Conservation (phyloP, 2,329 filamentous ascomycete genomes). For the Shiraia bambusicola region DNA sequence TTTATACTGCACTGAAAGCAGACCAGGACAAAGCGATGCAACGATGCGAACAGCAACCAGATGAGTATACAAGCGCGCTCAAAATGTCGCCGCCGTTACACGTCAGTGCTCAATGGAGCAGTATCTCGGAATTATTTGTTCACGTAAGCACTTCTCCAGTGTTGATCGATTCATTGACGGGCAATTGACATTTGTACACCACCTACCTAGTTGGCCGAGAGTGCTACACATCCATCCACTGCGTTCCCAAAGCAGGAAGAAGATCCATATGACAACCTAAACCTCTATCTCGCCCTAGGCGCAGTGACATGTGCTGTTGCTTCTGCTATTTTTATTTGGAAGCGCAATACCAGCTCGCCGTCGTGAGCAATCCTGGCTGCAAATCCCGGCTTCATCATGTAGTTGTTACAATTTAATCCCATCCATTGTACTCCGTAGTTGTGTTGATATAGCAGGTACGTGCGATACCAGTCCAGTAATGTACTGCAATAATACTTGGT, state of each 20-base stretch:
- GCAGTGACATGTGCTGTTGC: slow-evolving; percentile 64
- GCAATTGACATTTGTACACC: neutral
- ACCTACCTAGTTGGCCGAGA: slow-evolving; percentile 85
- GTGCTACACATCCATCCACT: slow-evolving; percentile 83
- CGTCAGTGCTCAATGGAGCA: slow-evolving; percentile 91
- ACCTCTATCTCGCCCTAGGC: slow-evolving; percentile 80
- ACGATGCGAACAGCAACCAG: slow-evolving; percentile 81
- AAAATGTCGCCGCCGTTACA: slow-evolving; percentile 92
- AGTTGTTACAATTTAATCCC: too few species aligned
- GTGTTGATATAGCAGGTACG: too few species aligned
- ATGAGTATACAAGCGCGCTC: slow-evolving; percentile 80
- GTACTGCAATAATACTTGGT: too few species aligned
- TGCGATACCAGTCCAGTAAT: too few species aligned
- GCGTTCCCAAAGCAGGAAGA: slow-evolving; percentile 90
- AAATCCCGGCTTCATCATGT: neutral
- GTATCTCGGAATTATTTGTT: slow-evolving; percentile 92
- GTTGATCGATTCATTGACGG: neutral
- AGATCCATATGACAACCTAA: slow-evolving; percentile 74
- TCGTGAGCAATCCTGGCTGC: neutral
- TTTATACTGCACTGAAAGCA: slow-evolving; percentile 92
- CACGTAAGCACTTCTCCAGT: slow-evolving; percentile 48
- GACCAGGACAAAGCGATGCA: slow-evolving; percentile 98
- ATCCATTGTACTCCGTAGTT: too few species aligned
- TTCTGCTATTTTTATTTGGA: slow-evolving; percentile 63
- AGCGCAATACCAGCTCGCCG: slow-evolving; percentile 41